Percentiles rank a stretch among this genome's conserved stretches.
These are phyloP conservation scores for Discostella stelligera DNA, from an alignment of 352 stramenopile species.

Conservation along the genomic window DNA sequence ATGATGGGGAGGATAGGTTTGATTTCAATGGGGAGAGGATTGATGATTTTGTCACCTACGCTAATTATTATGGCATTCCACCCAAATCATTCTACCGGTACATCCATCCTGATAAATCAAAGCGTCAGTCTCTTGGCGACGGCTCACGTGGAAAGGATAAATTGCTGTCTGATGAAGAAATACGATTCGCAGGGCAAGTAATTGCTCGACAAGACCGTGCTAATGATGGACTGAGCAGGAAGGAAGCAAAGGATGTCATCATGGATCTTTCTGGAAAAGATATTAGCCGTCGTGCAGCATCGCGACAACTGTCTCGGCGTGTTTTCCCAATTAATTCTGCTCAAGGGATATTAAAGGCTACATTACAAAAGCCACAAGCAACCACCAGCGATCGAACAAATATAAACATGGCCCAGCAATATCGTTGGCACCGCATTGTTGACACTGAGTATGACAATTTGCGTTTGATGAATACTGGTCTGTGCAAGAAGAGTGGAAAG, in stretches of 20 bases:
- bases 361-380: slow-evolving; percentile 11
- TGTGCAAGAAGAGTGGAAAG: slow-evolving; percentile 23
- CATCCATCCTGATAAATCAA: slow-evolving; percentile 16
- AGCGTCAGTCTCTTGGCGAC: slow-evolving; percentile 4
- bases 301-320: background rate
- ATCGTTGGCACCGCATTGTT: slow-evolving; percentile 14
- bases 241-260: slow-evolving; percentile 18
- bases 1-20: background rate
- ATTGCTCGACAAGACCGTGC: slow-evolving; percentile 3
- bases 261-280: background rate
- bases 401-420: slow-evolving; percentile 30
- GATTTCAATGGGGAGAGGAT: slow-evolving; percentile 8
- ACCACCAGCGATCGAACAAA: slow-evolving; percentile 16
- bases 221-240: slow-evolving; percentile 18
- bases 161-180: slow-evolving; percentile 11
- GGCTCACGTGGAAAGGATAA: slow-evolving; percentile 1
- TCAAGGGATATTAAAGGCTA: background rate
- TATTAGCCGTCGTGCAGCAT: background rate
- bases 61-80: slow-evolving; percentile 4
- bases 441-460: slow-evolving; percentile 10
- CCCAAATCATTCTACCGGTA: slow-evolving; percentile 21
- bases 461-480: slow-evolving; percentile 8
- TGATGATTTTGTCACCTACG: too few species aligned
- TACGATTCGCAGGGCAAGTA: slow-evolving; percentile 1
- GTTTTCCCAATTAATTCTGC: slow-evolving; percentile 8